Conservation (phyloP, 2,329 filamentous ascomycete species). For the Clonostachys rhizophaga region DNA sequence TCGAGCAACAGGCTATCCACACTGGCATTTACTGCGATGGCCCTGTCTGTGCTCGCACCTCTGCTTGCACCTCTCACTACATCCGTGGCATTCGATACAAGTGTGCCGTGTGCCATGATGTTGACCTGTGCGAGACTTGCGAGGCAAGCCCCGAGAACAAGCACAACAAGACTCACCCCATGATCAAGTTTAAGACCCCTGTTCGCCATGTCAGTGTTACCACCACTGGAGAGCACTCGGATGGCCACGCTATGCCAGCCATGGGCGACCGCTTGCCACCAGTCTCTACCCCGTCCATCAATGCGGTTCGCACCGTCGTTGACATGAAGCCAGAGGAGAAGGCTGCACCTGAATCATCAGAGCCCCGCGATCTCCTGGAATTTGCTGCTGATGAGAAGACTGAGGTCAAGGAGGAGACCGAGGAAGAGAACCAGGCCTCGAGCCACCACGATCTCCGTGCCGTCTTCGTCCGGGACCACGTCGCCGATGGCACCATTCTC, state of each 20-base stretch:
- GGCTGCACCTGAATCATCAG: constrained; percentile 6
- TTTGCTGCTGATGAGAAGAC: constrained; percentile 6
- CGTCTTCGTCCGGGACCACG: constrained; percentile 72
- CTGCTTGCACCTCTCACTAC: constrained; percentile 47
- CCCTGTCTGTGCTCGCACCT: constrained; percentile 66
- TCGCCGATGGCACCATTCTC: constrained; percentile 73
- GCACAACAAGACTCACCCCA: constrained; percentile 93
- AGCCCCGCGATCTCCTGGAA: background rate
- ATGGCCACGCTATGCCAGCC: constrained; percentile 57
- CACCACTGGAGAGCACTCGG: constrained; percentile 72
- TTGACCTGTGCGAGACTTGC: constrained; percentile 91
- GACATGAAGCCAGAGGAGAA: background rate
- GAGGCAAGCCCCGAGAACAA: constrained; percentile 80
- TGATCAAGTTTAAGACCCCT: constrained; percentile 95
- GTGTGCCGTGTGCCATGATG: constrained; percentile 92
- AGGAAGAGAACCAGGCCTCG: too few relatives aligned
- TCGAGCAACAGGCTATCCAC: constrained; percentile 47
- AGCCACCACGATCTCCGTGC: constrained; percentile 32
- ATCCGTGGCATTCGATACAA: constrained; percentile 91
- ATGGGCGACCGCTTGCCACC: constrained; percentile 72
- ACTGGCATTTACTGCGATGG: constrained; percentile 92
- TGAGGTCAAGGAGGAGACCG: constrained; percentile 9
- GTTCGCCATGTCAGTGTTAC: constrained; percentile 84
- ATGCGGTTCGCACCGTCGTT: background rate
- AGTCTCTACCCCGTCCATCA: constrained; percentile 23